Conservation (phyloP, 116 monocot species). For the Phalaenopsis hybrid region DNA sequence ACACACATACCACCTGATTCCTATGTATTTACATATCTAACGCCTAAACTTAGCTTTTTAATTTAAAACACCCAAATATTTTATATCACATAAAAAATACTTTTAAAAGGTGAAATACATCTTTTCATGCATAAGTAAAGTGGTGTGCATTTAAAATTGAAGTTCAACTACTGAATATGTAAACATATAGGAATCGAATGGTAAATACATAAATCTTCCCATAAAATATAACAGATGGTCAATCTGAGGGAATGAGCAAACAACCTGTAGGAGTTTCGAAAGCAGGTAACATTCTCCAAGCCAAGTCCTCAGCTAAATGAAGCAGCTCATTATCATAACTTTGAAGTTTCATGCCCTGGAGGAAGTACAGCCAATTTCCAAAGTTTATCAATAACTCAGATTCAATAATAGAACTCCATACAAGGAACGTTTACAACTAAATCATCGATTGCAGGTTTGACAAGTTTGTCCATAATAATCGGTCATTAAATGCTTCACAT, state of each 20-base stretch:
- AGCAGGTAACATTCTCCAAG: constrained; percentile 82
- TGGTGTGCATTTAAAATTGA: no score
- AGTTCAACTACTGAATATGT: no score
- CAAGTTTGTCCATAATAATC: background rate
- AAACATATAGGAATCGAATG: no score
- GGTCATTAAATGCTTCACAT: background rate
- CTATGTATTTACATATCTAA: no score
- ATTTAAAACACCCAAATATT: no score
- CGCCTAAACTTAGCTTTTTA: no score
- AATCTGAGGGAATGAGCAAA: constrained; percentile 11
- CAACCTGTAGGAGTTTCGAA: constrained; percentile 97
- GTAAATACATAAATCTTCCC: no score
- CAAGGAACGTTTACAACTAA: background rate
- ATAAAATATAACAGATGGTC: background rate
- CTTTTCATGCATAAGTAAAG: no score
- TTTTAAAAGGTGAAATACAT: no score
- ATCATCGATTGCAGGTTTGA: background rate
- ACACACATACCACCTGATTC: no score
- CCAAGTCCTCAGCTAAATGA: constrained; percentile 86
- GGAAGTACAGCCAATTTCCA: constrained; percentile 1
- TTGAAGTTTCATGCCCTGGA: constrained; percentile 82
- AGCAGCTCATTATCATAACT: constrained; percentile 78
- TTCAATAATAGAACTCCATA: background rate
- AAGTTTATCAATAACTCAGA: background rate
- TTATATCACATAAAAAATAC: no score